Conservation (phyloP, 2,329 filamentous ascomycete genomes). For the Colletotrichum siamense region DNA sequence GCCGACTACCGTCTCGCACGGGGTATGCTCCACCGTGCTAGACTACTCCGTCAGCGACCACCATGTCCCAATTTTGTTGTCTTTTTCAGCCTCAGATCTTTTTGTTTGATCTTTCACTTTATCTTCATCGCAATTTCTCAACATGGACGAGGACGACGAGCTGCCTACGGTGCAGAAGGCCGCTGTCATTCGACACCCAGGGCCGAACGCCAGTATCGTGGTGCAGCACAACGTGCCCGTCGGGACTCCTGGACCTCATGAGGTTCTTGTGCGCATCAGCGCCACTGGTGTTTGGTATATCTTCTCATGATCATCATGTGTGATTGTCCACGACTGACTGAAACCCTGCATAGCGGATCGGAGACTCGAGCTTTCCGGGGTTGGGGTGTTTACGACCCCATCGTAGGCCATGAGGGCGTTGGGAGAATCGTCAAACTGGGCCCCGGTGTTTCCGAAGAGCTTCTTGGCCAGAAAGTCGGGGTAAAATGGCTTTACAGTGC, state of each 20-base stretch:
- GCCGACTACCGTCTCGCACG: too few relatives aligned
- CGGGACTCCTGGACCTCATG: neutral
- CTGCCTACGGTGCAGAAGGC: neutral
- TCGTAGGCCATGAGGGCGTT: constrained; percentile 37
- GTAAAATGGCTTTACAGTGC: constrained; percentile 51
- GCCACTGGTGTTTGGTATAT: constrained; percentile 1
- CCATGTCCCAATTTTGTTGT: rapidly evolving
- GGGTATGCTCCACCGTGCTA: neutral
- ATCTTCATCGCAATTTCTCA: neutral
- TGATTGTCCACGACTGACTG: rapidly evolving
- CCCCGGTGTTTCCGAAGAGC: constrained; percentile 20
- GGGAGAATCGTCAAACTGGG: constrained; percentile 36
- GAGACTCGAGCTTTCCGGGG: constrained; percentile 33
- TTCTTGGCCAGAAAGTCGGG: constrained; percentile 42
- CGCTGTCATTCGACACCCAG: constrained; percentile 7
- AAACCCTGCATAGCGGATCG: constrained; percentile 25
- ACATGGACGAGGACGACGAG: neutral
- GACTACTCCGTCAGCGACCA: neutral
- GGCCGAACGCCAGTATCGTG: neutral
- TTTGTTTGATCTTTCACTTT: rapidly evolving
- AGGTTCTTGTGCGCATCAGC: neutral
- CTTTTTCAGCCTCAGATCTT: neutral
- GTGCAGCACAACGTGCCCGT: constrained; percentile 5
- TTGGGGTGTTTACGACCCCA: constrained; percentile 29
- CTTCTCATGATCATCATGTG: rapidly evolving